These are phyloP conservation scores for Aspergillus pseudonomiae DNA, from an alignment of 2,329 filamentous ascomycete species.

Conservation along the genomic window DNA sequence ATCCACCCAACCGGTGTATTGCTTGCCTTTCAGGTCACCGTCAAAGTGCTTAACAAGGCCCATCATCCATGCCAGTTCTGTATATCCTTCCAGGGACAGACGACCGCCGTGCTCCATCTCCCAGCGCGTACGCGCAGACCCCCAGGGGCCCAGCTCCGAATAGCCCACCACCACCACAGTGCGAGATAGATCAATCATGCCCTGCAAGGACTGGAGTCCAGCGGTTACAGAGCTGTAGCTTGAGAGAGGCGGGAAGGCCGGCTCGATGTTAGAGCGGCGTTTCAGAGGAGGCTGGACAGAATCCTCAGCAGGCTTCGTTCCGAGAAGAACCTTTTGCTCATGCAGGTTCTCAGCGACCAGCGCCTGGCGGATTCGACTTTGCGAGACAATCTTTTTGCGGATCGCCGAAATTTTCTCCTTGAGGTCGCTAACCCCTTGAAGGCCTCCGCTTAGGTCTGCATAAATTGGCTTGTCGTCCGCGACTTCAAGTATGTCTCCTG, in stretches of 20 bases:
- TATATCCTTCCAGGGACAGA: constrained; percentile 95
- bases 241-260: neutral
- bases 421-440: constrained; percentile 77
- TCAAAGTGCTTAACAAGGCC: constrained; percentile 99
- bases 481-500: constrained; percentile 86
- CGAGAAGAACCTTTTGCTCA: neutral
- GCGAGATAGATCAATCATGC: neutral
- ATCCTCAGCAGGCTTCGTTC: neutral
- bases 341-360: neutral
- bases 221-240: neutral
- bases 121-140: constrained; percentile 96
- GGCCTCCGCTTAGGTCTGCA: constrained; percentile 93
- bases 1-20: constrained; percentile 95
- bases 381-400: neutral
- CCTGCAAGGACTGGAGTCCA: neutral
- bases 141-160: constrained; percentile 82
- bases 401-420: neutral
- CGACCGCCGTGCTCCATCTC: constrained; percentile 98
- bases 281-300: neutral
- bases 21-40: constrained; percentile 93
- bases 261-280: neutral
- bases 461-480: constrained; percentile 96
- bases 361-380: neutral
- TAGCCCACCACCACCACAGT: constrained; percentile 69
- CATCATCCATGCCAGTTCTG: constrained; percentile 99